Conservation (phyloP, 768 basidiomycete species). For the Wakefieldia striispora region DNA sequence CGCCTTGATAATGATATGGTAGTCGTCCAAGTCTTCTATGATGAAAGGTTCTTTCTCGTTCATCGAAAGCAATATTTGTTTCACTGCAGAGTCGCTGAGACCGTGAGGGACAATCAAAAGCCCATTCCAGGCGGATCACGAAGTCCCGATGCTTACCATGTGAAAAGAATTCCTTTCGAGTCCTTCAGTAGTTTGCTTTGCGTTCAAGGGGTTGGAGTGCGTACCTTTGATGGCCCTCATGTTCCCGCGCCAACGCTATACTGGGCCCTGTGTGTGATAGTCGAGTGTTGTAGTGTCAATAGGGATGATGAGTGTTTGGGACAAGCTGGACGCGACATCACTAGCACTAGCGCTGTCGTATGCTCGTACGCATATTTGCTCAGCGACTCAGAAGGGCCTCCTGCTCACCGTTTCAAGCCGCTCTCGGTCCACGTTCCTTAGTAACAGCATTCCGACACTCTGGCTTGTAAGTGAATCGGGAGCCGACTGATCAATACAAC, state of each 20-base stretch:
- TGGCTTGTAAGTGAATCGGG: constrained; percentile 15
- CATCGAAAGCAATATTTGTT: constrained; percentile 81
- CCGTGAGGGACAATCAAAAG: not conserved
- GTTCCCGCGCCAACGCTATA: not conserved
- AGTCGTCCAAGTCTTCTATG: constrained; percentile 84
- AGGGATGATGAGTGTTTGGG: constrained; percentile 9
- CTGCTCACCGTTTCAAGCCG: too few species aligned
- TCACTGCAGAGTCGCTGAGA: constrained; percentile 80
- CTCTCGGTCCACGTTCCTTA: not conserved
- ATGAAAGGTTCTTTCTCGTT: constrained; percentile 80
- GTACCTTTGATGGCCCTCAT: constrained; percentile 69
- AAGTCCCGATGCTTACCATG: constrained; percentile 43
- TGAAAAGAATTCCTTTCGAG: constrained; percentile 57
- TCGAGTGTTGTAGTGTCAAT: not conserved
- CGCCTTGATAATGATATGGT: constrained; percentile 78
- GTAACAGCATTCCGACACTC: constrained; percentile 11
- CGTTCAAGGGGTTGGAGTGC: constrained; percentile 16
- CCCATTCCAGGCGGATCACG: too few species aligned
- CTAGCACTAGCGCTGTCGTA: too few species aligned
- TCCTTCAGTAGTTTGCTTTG: constrained; percentile 2
- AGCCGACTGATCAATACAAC: too few species aligned
- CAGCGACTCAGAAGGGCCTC: not conserved
- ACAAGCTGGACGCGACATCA: too few species aligned
- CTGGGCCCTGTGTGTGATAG: too few species aligned
- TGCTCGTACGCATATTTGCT: constrained; percentile 8